Base-by-base conservation (phyloP, 2,329 filamentous ascomycete species). In the Ophiocordyceps camponoti-floridani region DNA sequence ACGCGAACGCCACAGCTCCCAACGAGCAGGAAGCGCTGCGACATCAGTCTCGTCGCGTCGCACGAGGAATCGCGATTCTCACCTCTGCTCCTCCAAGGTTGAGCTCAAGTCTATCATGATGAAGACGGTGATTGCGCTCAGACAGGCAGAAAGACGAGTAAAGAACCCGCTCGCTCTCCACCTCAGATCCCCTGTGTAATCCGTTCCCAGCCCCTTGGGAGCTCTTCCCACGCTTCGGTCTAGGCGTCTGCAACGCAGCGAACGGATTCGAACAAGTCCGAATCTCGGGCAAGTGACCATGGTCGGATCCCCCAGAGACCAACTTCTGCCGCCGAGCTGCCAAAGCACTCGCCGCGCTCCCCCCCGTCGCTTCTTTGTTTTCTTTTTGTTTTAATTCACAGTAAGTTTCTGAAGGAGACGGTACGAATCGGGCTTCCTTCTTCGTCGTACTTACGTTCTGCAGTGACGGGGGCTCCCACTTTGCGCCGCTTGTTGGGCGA, bases 1-100 rank as follows among this genome's bases (percentile, higher is more conserved):
- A 89, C 69, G 12, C 65, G 65, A 28, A 89, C 56, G 14, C 77
- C 75, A 57, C 78, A 91, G 53, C 74, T 78, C 1, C 84, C 84
- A 11, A 85, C 62, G 9, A 81, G 61, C 4, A 78, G 64, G 38
- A 82, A 63, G 14, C 77, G 71, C 75, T 80, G 43, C 1, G 7
- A n/a, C 13, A 47, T 60, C 40, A 59, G 52, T 14, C 2, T 14
- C 2, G 40, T 14, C 28, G 16, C 42, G 13, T 27, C 12, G 16
- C 30, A 27, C 7, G 18, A n/a, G 11, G 14, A 7, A 19, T 28
- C n/a, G 6, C 4, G 13, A 9, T 3, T 45, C 50, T 44, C 58
- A 72, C 73, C 60, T 76, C 72, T 45, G 66, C 67, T n/a, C 68
- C 64, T 3, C 59, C 53, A 3, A 75, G 55, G 23, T 54, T 63